Evolutionary conservation across 78 protist genomes (phyloP).

Genomic region (Andalucia godoyi): DNA sequence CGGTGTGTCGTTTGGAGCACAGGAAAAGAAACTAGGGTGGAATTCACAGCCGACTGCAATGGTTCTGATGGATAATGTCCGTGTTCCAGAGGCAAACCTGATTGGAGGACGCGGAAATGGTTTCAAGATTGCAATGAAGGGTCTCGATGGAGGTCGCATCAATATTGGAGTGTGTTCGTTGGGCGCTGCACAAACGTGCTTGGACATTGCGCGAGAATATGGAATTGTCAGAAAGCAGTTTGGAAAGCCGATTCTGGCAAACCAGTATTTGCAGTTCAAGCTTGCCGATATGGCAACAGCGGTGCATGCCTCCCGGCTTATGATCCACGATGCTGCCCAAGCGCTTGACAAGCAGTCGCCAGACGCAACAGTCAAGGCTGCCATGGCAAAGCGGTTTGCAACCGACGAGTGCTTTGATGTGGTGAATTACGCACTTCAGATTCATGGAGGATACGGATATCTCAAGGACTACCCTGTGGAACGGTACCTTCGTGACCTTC

Average conservation of each 20-base stretch:
- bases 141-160: slow-evolving; percentile 81
- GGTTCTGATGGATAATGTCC: slow-evolving; percentile 55
- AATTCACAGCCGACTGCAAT: slow-evolving; percentile 60
- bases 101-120: slow-evolving; percentile 82
- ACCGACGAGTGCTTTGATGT: slow-evolving; percentile 56
- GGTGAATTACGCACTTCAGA: slow-evolving; percentile 67
- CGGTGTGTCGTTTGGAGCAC: slow-evolving; percentile 71
- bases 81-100: slow-evolving; percentile 58
- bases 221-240: slow-evolving; percentile 65
- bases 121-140: slow-evolving; percentile 87
- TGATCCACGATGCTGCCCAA: slow-evolving; percentile 47
- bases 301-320: slow-evolving; percentile 57
- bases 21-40: slow-evolving; percentile 75
- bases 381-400: slow-evolving; percentile 81
- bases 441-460: slow-evolving; percentile 89
- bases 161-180: slow-evolving; percentile 68
- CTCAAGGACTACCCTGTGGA: slow-evolving; percentile 71
- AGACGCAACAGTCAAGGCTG: slow-evolving; percentile 39
- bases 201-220: slow-evolving; percentile 46
- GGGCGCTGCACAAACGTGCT: slow-evolving; percentile 68
- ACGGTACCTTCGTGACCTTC: slow-evolving; percentile 71
- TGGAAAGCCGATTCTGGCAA: slow-evolving; percentile 28
- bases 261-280: slow-evolving; percentile 65
- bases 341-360: slow-evolving; percentile 23
- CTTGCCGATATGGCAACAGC: slow-evolving; percentile 73